phyloP scores from a whole-genome alignment of 179 eudicot genomes.

The Actinidia arguta region DNA sequence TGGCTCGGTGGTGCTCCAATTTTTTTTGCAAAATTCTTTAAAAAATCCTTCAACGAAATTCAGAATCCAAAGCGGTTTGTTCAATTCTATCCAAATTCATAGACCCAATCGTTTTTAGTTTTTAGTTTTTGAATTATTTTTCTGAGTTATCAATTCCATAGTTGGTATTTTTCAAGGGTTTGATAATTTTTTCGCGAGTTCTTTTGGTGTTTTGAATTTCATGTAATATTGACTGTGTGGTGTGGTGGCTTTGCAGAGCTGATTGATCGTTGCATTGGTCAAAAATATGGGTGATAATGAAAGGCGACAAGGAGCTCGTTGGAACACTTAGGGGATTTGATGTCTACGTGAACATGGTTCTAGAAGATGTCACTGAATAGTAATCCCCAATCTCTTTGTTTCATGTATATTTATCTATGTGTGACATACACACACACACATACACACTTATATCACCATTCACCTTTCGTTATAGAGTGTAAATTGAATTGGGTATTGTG shows the following conservation, averaged over 20 bases:
- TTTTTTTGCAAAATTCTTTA: too few relatives aligned
- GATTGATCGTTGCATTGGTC: conserved; percentile 95
- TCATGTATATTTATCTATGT: not conserved
- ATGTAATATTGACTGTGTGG: not conserved
- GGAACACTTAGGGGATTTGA: conserved; percentile 96
- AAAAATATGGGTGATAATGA: conserved; percentile 98
- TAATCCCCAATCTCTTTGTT: conserved; percentile 28
- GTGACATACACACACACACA: not conserved
- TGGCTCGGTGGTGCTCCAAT: too few relatives aligned
- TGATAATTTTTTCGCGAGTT: not conserved
- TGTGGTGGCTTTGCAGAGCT: conserved; percentile 59
- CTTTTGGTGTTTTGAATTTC: not conserved
- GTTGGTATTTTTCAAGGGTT: not conserved
- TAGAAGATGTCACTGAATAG: conserved; percentile 99
- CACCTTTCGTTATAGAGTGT: not conserved
- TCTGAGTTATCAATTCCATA: not conserved
- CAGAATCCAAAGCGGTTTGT: too few relatives aligned
- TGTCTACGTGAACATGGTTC: conserved; percentile 98
- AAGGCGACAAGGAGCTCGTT: conserved; percentile 96
- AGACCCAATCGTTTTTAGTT: not conserved
- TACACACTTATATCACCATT: not conserved
- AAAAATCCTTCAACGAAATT: too few relatives aligned
- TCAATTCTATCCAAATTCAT: too few relatives aligned
- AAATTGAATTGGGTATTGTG: not conserved
- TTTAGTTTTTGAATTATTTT: not conserved